Base-by-base conservation (phyloP, 495 filamentous ascomycete genomes). In the Penicillium atrosanguineum region DNA sequence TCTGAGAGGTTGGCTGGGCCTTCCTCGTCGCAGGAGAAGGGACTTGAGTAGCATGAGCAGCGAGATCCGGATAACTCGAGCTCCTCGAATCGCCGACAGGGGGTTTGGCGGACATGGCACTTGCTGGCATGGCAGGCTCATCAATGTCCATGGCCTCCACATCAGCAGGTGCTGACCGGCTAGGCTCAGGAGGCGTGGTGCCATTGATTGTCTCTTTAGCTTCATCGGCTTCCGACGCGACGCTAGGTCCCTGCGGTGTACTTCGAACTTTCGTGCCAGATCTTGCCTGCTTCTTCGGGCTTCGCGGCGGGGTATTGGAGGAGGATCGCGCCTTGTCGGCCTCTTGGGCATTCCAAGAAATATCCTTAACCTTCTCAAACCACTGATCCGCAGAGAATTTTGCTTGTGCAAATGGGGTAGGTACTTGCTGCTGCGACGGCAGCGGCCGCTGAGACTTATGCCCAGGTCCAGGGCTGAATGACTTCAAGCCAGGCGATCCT, bases 381-480 rank as follows among this genome's bases (percentile, higher is more conserved):
- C 89, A 95, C 26, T 83, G 63, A 29, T 87, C 84, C 3, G 80
- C 72, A 25, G 81, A 78, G 59, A 90, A 94, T 23, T 75, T 81
- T 1, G 69, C 73, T 39, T 69, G 60, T 12, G 67, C 67, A 46
- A 75, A 72, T 6, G 75, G 67, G 14, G 67, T 62, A 15, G 66
- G 67, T 23, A 59, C 46, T 43, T 66, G 59, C 18, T 64, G 60
- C 14, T 16, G 31, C 31, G 31, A 14, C 31, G 55, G 14, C 34
- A 52, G 43, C 11, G 46, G n/a, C 9, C 20, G 21, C 21, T 46
- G 31, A 29, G 47, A 18, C 34, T 51, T 44, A 21, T 44, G 21
- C 1, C 43, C 15, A 31, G 58, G 34, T 14, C 34, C 39, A 37
- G 48, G 6, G 18, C 45, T 46, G 6, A 62, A 57, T 7, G 58